Evolutionary conservation across 768 basidiomycete species (phyloP).

Genomic region (Hygrocybe coccinea): DNA sequence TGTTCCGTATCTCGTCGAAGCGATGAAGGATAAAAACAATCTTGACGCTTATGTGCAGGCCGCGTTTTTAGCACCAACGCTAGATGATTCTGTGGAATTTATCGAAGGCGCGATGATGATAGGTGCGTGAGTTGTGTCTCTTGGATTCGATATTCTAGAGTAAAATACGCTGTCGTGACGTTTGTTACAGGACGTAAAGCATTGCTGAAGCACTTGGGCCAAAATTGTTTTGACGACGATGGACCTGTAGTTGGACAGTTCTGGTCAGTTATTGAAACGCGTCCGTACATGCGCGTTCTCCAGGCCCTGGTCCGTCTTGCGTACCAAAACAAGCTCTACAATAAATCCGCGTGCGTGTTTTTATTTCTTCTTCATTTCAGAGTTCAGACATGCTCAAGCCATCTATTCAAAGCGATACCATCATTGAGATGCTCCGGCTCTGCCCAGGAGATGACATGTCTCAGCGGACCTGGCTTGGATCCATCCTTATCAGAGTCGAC

Average conservation of each 20-base stretch:
- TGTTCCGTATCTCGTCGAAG: slow-evolving; percentile 36
- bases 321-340: slow-evolving; percentile 30
- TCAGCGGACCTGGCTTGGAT: slow-evolving; percentile 35
- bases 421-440: slow-evolving; percentile 40
- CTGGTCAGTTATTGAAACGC: slow-evolving; percentile 35
- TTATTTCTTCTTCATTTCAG: background rate
- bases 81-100: slow-evolving; percentile 21
- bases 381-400: background rate
- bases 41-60: slow-evolving; percentile 37
- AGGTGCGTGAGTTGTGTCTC: background rate
- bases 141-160: too few species aligned
- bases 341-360: slow-evolving; percentile 31
- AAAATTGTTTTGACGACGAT: slow-evolving; percentile 37
- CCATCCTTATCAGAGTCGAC: slow-evolving; percentile 32
- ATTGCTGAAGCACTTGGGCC: slow-evolving; percentile 27
- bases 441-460: slow-evolving; percentile 40
- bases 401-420: slow-evolving; percentile 27
- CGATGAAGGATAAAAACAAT: slow-evolving; percentile 38
- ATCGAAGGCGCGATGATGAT: slow-evolving; percentile 21
- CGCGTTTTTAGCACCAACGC: slow-evolving; percentile 31
- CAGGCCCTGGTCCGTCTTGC: slow-evolving; percentile 34
- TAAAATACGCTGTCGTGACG: too few species aligned
- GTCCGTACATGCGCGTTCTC: slow-evolving; percentile 45
- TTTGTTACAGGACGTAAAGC: slow-evolving; percentile 28
- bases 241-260: slow-evolving; percentile 33